Evolutionary conservation across 2,329 filamentous ascomycete genomes (phyloP), one percentile per base, ranked within the genome.

Genomic region (Botrytis byssoidea): DNA sequence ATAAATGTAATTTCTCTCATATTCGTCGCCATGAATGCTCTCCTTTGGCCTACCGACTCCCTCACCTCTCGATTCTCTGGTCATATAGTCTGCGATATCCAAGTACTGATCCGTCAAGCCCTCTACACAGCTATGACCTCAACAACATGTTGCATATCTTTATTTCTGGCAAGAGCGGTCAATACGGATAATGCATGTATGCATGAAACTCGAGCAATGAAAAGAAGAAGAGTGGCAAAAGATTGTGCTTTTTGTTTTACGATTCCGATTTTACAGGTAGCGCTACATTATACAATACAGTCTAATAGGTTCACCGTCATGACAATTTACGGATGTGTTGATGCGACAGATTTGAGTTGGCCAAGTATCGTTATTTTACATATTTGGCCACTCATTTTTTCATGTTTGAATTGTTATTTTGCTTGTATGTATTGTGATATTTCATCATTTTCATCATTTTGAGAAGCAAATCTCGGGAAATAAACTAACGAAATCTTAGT

Each of bases 1-100:
- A 91, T 88, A 85, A 82, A 88, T 71, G 81, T 87, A 37, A 73
- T 89, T n/a, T 80, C 86, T 74, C 91, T 91, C 77, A 73, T 90
- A 71, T 85, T 87, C 79, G 87, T 85, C 76, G 84, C 89, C 75
- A 81, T 89, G 83, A 92, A 93, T 78, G 84, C 89, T 2, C 80
- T 91, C 68, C 85, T 92, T 74, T 93, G 91, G 91, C 85, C 87
- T 0, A 87, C 84, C 12, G 88, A 91, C 76, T 83, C 91, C 76
- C 78, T 86, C 20, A 55, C 78, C 0, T 80, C 82, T 9, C 92
- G 87, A 86, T 93, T 86, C 85, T 71, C 73, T 3, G 91, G 91
- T 7, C 78, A 80, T 8, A 86, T 85, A 3, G 86, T 91, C 74
- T 93, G 91, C 81, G 91, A 93, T 79, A 82, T 93, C 67, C 85